Conservation (phyloP, 2,329 filamentous ascomycete genomes). For the Nectriaceae sp. region DNA sequence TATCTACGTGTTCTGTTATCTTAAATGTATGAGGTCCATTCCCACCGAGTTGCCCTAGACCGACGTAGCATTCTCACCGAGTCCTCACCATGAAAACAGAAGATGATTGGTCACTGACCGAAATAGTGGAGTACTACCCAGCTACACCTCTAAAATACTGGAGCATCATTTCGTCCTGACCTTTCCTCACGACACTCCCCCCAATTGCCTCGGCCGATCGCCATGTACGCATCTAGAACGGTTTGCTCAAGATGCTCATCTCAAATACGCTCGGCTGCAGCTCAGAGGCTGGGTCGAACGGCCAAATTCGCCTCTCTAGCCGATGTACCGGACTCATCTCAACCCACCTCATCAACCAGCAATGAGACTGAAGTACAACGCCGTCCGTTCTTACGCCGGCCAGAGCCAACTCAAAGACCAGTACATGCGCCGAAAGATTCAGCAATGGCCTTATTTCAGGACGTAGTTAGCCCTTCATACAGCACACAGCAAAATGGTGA, state of each 20-base stretch:
- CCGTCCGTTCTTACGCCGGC: background rate
- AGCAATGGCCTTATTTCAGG: conserved; percentile 37
- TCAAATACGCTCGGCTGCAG: conserved; percentile 23
- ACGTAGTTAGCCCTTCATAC: conserved; percentile 31
- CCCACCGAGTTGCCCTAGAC: too few relatives aligned
- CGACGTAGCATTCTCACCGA: too few relatives aligned
- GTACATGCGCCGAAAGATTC: conserved; percentile 17
- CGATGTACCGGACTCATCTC: conserved; percentile 10
- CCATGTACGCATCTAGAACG: conserved; percentile 38
- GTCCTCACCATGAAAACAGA: too few relatives aligned
- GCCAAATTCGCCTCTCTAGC: conserved; percentile 28
- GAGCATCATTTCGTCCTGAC: conserved; percentile 13
- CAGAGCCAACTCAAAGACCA: background rate
- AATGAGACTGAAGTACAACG: conserved; percentile 4
- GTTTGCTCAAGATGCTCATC: conserved; percentile 38
- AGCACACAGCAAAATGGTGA: background rate
- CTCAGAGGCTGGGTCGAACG: conserved; percentile 18
- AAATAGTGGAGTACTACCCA: background rate
- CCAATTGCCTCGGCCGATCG: conserved; percentile 10
- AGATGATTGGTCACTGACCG: conserved; percentile 23
- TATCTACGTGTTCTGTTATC: too few relatives aligned
- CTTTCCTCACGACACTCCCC: background rate
- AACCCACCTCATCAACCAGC: conserved; percentile 4
- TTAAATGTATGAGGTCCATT: too few relatives aligned
- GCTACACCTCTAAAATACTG: conserved; percentile 24